phyloP scores from a whole-genome alignment of 441 rosid species.

The Geranium incanum region DNA sequence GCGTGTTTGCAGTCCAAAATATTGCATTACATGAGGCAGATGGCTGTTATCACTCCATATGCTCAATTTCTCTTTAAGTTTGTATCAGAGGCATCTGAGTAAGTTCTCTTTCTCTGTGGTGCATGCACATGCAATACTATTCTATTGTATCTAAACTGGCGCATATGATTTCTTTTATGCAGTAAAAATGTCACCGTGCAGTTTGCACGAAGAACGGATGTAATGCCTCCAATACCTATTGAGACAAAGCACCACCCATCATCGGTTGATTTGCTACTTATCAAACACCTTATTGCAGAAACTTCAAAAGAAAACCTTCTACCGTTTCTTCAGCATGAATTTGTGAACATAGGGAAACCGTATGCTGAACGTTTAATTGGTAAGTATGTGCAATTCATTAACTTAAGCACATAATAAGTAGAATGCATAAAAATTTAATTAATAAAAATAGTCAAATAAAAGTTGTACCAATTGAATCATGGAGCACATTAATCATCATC shows the following conservation, averaged over 20 bases:
- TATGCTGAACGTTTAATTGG: slow-evolving; percentile 82
- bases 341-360: slow-evolving; percentile 74
- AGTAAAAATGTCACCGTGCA: slow-evolving; percentile 82
- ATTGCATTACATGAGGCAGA: slow-evolving; percentile 95
- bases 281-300: slow-evolving; percentile 88
- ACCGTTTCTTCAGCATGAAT: slow-evolving; percentile 94
- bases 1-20: slow-evolving; percentile 68
- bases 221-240: slow-evolving; percentile 88
- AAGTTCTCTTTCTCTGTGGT: slow-evolving; percentile 32
- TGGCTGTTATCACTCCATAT: slow-evolving; percentile 98
- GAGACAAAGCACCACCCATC: slow-evolving; percentile 99
- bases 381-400: slow-evolving; percentile 25
- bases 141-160: slow-evolving; percentile 15
- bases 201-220: slow-evolving; percentile 89
- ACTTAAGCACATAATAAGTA: neutral
- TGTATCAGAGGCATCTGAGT: slow-evolving; percentile 77
- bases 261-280: slow-evolving; percentile 84
- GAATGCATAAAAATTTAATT: neutral
- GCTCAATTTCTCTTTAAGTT: slow-evolving; percentile 84
- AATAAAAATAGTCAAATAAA: neutral
- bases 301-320: slow-evolving; percentile 73
- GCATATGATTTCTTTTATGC: slow-evolving; percentile 20
- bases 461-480: neutral
- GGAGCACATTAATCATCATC: neutral
- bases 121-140: slow-evolving; percentile 8